A percentile compares a stretch with the other conserved stretches of the same genome.
These are phyloP conservation scores for Erysiphe pulchra DNA, from an alignment of 2,329 filamentous ascomycete genomes.

Conservation along the genomic window DNA sequence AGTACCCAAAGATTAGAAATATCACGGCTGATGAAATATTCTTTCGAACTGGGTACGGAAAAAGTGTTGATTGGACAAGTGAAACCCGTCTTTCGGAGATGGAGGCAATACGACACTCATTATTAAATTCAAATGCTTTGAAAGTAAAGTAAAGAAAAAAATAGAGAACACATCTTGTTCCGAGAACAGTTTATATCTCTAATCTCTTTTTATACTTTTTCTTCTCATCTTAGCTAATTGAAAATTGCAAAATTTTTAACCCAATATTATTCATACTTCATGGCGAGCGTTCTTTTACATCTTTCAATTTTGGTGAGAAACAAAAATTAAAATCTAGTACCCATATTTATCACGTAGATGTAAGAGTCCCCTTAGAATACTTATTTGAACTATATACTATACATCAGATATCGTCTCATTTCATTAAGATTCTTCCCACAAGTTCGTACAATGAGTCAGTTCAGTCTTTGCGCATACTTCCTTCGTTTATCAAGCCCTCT, in stretches of 20 bases:
- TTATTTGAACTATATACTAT: too few relatives aligned
- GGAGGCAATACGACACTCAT: not conserved
- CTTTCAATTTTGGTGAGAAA: too few relatives aligned
- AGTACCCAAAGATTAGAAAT: constrained; percentile 48
- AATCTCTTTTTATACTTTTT: not conserved
- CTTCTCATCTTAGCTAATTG: not conserved
- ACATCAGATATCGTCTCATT: too few relatives aligned
- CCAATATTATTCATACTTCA: too few relatives aligned
- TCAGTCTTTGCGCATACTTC: too few relatives aligned
- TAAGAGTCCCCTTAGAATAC: too few relatives aligned
- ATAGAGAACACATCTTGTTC: not conserved
- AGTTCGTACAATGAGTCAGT: too few relatives aligned
- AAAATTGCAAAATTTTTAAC: not conserved
- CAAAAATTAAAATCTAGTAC: too few relatives aligned
- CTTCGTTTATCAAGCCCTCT: too few relatives aligned
- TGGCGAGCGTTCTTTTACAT: too few relatives aligned
- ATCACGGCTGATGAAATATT: constrained; percentile 33
- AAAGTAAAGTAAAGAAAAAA: not conserved
- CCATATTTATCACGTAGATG: too few relatives aligned
- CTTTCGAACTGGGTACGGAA: constrained; percentile 17
- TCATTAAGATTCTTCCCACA: too few relatives aligned
- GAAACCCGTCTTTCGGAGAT: constrained; percentile 7
- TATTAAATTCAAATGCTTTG: not conserved
- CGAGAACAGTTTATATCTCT: not conserved
- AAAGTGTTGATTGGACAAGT: constrained; percentile 24